These are phyloP conservation scores for Naganishia vishniacii DNA, from an alignment of 768 basidiomycete genomes.

Conservation along the genomic window DNA sequence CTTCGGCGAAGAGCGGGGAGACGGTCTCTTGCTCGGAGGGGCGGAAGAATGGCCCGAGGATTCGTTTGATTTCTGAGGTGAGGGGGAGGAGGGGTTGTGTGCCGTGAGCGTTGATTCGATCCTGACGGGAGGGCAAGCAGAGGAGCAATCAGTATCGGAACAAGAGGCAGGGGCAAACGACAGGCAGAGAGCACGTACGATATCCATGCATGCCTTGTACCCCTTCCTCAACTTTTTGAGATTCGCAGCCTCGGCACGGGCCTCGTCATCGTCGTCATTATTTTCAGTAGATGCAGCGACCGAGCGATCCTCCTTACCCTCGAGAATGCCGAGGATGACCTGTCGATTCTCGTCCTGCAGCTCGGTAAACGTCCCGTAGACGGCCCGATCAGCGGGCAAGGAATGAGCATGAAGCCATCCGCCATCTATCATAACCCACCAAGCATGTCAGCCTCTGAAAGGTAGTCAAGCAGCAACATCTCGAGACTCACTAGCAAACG, in stretches of 20 bases:
- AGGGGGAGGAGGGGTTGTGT: constrained; percentile 65
- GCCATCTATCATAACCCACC: constrained; percentile 56
- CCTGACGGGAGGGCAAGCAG: too few species aligned
- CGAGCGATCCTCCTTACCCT: constrained; percentile 45
- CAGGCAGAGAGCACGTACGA: constrained; percentile 48
- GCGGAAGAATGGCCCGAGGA: constrained; percentile 38
- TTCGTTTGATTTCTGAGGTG: constrained; percentile 55
- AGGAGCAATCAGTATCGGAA: too few species aligned
- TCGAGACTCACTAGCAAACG: constrained; percentile 71
- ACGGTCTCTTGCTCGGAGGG: too few species aligned
- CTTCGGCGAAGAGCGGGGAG: too few species aligned
- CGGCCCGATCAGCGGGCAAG: constrained; percentile 77
- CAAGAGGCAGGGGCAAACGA: background rate
- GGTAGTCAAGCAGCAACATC: background rate
- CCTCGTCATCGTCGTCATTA: constrained; percentile 43
- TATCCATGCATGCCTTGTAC: constrained; percentile 76
- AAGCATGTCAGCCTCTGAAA: background rate
- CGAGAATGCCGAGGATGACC: constrained; percentile 67
- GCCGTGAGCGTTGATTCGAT: constrained; percentile 67
- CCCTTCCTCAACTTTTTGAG: constrained; percentile 53
- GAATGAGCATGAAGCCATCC: constrained; percentile 81
- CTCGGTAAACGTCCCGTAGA: constrained; percentile 65
- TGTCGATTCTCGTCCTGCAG: constrained; percentile 69
- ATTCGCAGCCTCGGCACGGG: constrained; percentile 57
- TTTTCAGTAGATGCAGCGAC: background rate